Evolutionary conservation across 768 basidiomycete species (phyloP), one percentile per base, ranked within the genome.

Genomic region (Boletus fagicola): DNA sequence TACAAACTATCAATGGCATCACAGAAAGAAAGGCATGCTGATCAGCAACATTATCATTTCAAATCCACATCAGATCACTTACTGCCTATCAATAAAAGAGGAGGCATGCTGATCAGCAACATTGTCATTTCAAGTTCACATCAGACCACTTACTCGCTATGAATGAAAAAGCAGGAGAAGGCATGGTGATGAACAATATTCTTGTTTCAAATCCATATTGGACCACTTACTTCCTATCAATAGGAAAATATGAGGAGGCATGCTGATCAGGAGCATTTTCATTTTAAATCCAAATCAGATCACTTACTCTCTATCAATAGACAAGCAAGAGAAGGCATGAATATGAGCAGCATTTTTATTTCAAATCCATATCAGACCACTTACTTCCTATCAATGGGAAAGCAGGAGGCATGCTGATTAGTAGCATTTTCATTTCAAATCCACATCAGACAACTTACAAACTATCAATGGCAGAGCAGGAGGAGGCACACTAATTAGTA

Each of bases 371-470:
- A 16, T 26, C 0, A 44, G 3, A n/a, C 10, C 2, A 44, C 43
- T 44, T 44, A 44, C 43, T 4, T 1, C 1, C 43, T 44, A 16
- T 18, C 0, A 45, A 26, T 45, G 15, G 15, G 4, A n/a, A 1
- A 11, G 1, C 1, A n/a, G 1, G 2, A n/a, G 11, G 2, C 1
- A n/a, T n/a, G 16, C 8, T 9, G 4, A 30, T 30, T 1, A 46
- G 3, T 3, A 11, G 4, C 0, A 18, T 18, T n/a, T 2, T 1
- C 2, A 30, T 30, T 11, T 12, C 9, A 30, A n/a, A 13, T 45
- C 4, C 16, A 46, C 0, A 3, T 30, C 2, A 22, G 20, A 43
- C 2, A 5, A 43, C 42, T 22, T 43, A 43, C 42, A 3, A 0
- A 0, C 20, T 43, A 43, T 42, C 0, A 42, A 42, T 22, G 4